These are phyloP conservation scores for Colletotrichum sp. DNA, from an alignment of 2,329 filamentous ascomycete species.

Conservation along the genomic window DNA sequence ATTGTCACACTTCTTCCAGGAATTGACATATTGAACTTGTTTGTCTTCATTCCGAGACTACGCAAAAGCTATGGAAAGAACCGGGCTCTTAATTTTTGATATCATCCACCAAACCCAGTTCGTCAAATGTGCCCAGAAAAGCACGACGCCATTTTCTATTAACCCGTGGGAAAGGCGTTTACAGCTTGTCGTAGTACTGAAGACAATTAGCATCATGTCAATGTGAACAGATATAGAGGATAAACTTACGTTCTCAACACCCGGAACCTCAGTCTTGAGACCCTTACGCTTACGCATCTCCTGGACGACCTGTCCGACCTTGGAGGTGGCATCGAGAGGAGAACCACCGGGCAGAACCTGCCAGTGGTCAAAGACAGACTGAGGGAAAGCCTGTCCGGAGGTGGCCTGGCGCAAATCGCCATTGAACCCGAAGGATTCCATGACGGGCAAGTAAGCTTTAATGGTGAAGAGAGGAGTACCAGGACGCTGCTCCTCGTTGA, in stretches of 20 bases:
- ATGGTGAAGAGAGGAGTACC: slow-evolving; percentile 99
- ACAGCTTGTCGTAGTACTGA: slow-evolving; percentile 99
- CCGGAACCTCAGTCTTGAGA: slow-evolving; percentile 95
- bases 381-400: slow-evolving; percentile 97
- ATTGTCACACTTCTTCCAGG: background rate
- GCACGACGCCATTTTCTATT: slow-evolving; percentile 52
- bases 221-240: background rate
- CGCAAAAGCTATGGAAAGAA: slow-evolving; percentile 23
- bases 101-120: slow-evolving; percentile 40
- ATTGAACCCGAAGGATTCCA: slow-evolving; percentile 99
- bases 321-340: slow-evolving; percentile 80
- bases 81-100: slow-evolving; percentile 29
- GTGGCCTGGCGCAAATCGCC: slow-evolving; percentile 93
- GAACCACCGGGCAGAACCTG: slow-evolving; percentile 94
- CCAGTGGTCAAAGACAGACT: slow-evolving; percentile 99
- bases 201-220: slow-evolving; percentile 28
- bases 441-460: slow-evolving; percentile 96
- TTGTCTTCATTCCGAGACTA: slow-evolving; percentile 21
- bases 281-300: slow-evolving; percentile 99
- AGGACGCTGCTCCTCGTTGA: slow-evolving; percentile 96
- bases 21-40: slow-evolving; percentile 15
- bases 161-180: slow-evolving; percentile 56
- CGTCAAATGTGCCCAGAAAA: slow-evolving; percentile 45
- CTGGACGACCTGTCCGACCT: slow-evolving; percentile 83
- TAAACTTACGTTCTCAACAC: slow-evolving; percentile 89